phyloP scores from a whole-genome alignment of 2,329 filamentous ascomycete genomes.

The Cadophora sp. region DNA sequence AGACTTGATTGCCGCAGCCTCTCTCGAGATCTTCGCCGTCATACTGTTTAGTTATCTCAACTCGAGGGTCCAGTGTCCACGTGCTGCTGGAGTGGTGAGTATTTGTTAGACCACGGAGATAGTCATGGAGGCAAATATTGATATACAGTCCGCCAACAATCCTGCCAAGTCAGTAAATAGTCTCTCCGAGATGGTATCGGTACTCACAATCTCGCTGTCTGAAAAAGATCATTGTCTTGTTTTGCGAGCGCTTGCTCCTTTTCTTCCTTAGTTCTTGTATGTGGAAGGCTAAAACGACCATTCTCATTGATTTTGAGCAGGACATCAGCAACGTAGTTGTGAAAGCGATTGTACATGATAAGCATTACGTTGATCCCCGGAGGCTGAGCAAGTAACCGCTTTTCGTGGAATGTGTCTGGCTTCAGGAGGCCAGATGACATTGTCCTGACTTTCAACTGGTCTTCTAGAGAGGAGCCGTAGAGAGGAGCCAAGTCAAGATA shows the following conservation, averaged over 20 bases:
- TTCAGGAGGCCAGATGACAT: constrained; percentile 75
- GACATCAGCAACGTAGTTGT: constrained; percentile 83
- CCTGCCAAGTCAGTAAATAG: constrained; percentile 74
- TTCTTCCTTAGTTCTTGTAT: constrained; percentile 8
- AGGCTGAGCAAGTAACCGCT: constrained; percentile 71
- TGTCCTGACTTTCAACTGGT: constrained; percentile 62
- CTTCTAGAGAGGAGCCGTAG: constrained; percentile 50
- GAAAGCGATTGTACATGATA: constrained; percentile 82
- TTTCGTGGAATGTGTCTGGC: constrained; percentile 73
- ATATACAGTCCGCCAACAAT: constrained; percentile 77
- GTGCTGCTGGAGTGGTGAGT: constrained; percentile 48
- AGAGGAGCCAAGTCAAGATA: constrained; percentile 55
- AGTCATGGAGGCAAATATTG: constrained; percentile 79
- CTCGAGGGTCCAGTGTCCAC: constrained; percentile 78
- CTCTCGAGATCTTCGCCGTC: constrained; percentile 54
- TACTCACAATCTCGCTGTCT: constrained; percentile 67
- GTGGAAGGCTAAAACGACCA: constrained; percentile 65
- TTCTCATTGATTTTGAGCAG: constrained; percentile 83
- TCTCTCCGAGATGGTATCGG: constrained; percentile 48
- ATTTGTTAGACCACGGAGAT: constrained; percentile 69
- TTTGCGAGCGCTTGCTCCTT: constrained; percentile 4
- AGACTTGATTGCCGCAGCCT: constrained; percentile 77
- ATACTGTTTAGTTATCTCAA: constrained; percentile 62
- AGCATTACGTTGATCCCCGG: constrained; percentile 73
- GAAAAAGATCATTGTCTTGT: constrained; percentile 75